Conservation (phyloP, 2,329 filamentous ascomycete species). For the Beauveria pseudobassiana region DNA sequence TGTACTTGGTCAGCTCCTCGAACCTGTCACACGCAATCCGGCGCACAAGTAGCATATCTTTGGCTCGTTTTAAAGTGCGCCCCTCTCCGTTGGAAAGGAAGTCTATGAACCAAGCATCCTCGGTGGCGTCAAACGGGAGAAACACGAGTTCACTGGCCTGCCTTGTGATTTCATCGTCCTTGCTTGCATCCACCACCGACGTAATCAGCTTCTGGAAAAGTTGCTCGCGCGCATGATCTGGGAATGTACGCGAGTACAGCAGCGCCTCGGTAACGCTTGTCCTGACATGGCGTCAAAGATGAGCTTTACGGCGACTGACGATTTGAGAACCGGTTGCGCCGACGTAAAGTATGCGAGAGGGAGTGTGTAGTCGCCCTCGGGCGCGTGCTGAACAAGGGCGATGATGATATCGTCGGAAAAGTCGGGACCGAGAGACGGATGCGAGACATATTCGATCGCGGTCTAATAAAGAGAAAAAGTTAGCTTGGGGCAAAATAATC, state of each 20-base stretch:
- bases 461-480: conserved; percentile 29
- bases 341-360: conserved; percentile 74
- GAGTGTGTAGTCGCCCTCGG: conserved; percentile 53
- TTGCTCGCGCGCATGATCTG: conserved; percentile 51
- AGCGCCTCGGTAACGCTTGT: conserved; percentile 67
- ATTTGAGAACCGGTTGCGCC: conserved; percentile 64
- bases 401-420: conserved; percentile 78
- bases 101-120: conserved; percentile 69
- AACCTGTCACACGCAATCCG: conserved; percentile 60
- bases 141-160: conserved; percentile 63
- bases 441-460: conserved; percentile 68
- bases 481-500: conserved; percentile 15
- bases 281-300: conserved; percentile 62
- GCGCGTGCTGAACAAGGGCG: conserved; percentile 55
- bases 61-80: conserved; percentile 54
- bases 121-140: conserved; percentile 60
- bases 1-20: conserved; percentile 37
- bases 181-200: conserved; percentile 42
- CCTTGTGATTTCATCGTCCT: conserved; percentile 36
- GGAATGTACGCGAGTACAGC: conserved; percentile 60
- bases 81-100: conserved; percentile 59
- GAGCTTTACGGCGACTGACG: conserved; percentile 51
- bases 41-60: conserved; percentile 68
- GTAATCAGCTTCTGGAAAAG: conserved; percentile 62
- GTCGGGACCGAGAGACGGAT: conserved; percentile 71